Conservation (phyloP, 179 eudicot species). For the Spinacia oleracea region DNA sequence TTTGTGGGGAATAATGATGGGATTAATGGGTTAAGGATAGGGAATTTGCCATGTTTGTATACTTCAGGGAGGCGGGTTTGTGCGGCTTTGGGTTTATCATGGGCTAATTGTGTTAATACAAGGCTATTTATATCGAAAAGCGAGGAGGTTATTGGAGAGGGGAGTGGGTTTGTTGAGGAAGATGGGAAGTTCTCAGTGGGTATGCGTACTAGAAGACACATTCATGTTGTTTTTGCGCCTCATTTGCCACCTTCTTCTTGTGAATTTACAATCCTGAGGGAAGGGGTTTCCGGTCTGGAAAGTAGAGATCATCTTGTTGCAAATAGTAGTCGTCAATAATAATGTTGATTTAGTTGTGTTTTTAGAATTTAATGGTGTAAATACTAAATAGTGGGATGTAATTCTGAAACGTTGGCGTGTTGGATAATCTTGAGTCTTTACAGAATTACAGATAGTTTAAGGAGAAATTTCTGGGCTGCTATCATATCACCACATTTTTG, state of each 20-base stretch:
- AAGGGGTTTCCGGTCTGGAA: constrained; percentile 72
- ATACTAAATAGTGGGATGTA: not conserved
- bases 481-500: not conserved
- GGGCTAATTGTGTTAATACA: constrained; percentile 92
- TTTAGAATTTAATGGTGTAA: not conserved
- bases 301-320: not conserved
- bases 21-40: constrained; percentile 49
- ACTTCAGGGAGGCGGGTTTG: constrained; percentile 80
- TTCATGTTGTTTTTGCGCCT: constrained; percentile 79
- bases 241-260: constrained; percentile 83
- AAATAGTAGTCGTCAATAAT: not conserved
- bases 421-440: too few species aligned
- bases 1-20: constrained; percentile 44
- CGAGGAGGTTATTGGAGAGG: constrained; percentile 48
- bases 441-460: not conserved
- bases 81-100: constrained; percentile 83
- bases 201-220: constrained; percentile 47
- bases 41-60: constrained; percentile 56
- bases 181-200: constrained; percentile 29
- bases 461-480: not conserved
- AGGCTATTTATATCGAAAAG: constrained; percentile 70
- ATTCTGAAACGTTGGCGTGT: not conserved
- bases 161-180: constrained; percentile 36
- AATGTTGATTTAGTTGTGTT: not conserved
- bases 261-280: constrained; percentile 55